Percentiles rank a stretch among this genome's conserved stretches.
These are phyloP conservation scores for Gyromitra esculenta DNA, from an alignment of 2,329 filamentous ascomycete genomes.

Conservation along the genomic window DNA sequence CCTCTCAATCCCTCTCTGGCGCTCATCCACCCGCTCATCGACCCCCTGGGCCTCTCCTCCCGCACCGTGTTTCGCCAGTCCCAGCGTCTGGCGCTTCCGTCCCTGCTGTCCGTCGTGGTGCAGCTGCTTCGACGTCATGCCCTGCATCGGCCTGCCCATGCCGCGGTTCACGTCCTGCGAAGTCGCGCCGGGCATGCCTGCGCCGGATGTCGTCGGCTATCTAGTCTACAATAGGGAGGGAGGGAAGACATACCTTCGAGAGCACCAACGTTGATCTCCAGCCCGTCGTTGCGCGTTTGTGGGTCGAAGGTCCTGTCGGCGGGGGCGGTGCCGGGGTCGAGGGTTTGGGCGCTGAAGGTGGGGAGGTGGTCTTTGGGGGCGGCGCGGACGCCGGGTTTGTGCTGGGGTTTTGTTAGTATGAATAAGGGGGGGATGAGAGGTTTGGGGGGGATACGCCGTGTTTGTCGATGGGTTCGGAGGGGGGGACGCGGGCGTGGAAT, in stretches of 20 bases:
- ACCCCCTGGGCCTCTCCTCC: constrained; percentile 29
- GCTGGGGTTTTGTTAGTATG: constrained; percentile 11
- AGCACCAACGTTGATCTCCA: background rate
- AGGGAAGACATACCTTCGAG: background rate
- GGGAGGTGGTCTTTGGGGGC: constrained; percentile 66
- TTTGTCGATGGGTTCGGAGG: constrained; percentile 12
- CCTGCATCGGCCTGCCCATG: constrained; percentile 26
- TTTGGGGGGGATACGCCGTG: constrained; percentile 14
- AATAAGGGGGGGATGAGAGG: background rate
- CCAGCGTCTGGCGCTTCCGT: constrained; percentile 32
- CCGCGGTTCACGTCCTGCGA: constrained; percentile 34
- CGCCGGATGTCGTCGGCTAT: no score
- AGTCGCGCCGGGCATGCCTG: constrained; percentile 38
- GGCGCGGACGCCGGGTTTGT: constrained; percentile 29
- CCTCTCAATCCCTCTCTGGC: constrained; percentile 34
- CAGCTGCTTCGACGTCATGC: constrained; percentile 40
- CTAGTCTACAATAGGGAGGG: no score
- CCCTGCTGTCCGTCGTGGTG: constrained; percentile 39
- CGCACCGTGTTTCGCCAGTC: constrained; percentile 24
- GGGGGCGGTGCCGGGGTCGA: constrained; percentile 73
- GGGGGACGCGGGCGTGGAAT: constrained; percentile 37
- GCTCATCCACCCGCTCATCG: constrained; percentile 27
- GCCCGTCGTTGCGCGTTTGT: background rate
- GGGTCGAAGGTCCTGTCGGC: constrained; percentile 59
- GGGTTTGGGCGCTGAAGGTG: constrained; percentile 71